phyloP scores from a whole-genome alignment of 371 early-diverging fungal species.

The Mortierella sp. region DNA sequence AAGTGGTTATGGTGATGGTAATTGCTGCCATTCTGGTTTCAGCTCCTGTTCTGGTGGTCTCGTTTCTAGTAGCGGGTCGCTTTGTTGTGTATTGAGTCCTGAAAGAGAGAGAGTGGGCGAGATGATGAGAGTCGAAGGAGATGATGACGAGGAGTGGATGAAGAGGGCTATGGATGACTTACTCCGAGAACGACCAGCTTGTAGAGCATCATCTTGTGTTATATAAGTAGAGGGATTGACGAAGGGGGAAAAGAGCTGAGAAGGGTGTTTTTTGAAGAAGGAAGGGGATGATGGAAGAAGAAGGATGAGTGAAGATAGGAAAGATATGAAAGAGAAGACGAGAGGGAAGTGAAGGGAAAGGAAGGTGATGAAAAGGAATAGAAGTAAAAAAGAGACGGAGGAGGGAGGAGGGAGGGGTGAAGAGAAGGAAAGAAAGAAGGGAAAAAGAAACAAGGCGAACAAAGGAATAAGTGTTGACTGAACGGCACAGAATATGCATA shows the following conservation, averaged over 20 bases:
- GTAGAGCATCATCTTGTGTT: constrained; percentile 48
- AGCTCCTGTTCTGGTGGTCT: not conserved
- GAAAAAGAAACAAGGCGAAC: not conserved
- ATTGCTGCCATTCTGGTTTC: not conserved
- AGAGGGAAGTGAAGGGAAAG: not conserved
- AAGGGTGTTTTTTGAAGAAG: not conserved
- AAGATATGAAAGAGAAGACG: not conserved
- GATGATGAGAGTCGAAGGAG: not conserved
- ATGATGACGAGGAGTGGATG: not conserved
- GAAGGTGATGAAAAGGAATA: not conserved
- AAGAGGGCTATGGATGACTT: too few species aligned
- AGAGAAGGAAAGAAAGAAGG: not conserved
- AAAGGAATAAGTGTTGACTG: not conserved
- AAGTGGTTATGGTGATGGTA: not conserved
- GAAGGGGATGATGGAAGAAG: not conserved
- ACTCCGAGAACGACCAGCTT: constrained; percentile 56
- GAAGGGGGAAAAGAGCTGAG: not conserved
- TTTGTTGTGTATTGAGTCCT: not conserved
- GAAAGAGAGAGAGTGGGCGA: not conserved
- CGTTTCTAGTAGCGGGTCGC: too few species aligned
- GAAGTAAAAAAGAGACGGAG: not conserved
- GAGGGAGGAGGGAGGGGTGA: not conserved
- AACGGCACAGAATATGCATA: not conserved
- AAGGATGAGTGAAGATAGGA: not conserved
- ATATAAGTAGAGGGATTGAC: not conserved